A percentile compares a stretch with the other conserved stretches of the same genome.
phyloP scores from a whole-genome alignment of 2,329 filamentous ascomycete species.

The Arthrobotrys entomopaga region DNA sequence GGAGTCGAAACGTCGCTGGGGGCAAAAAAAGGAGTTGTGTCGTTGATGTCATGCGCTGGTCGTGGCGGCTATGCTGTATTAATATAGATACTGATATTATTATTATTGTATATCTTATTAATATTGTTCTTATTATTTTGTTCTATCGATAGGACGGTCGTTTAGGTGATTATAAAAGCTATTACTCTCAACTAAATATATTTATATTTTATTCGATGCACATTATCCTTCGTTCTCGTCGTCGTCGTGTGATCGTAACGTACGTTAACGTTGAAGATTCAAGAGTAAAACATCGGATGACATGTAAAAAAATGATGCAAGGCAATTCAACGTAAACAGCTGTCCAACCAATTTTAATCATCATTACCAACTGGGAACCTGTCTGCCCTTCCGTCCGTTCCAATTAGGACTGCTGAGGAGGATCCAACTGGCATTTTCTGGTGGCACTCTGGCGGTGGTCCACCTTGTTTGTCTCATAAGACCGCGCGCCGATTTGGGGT shows the following conservation, averaged over 20 bases:
- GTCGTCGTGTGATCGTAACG: not conserved
- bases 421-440: not conserved
- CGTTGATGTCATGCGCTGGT: constrained; percentile 24
- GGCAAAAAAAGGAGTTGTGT: constrained; percentile 19
- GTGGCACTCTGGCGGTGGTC: not conserved
- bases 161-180: not conserved
- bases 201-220: not conserved
- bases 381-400: not conserved
- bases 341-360: constrained; percentile 37
- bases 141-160: too few species aligned
- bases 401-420: too few species aligned
- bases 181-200: too few species aligned
- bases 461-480: constrained; percentile 4
- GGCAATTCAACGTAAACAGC: not conserved
- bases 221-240: not conserved
- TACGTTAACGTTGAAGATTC: not conserved
- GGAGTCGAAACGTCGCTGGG: not conserved
- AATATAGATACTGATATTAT: not conserved
- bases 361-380: not conserved
- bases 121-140: too few species aligned
- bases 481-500: not conserved
- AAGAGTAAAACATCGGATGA: constrained; percentile 3
- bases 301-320: not conserved
- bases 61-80: constrained; percentile 17
- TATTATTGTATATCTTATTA: too few species aligned